A percentile compares a stretch with the other conserved stretches of the same genome.
phyloP scores from a whole-genome alignment of 768 basidiomycete genomes.

The Boletus rubroflammeus region DNA sequence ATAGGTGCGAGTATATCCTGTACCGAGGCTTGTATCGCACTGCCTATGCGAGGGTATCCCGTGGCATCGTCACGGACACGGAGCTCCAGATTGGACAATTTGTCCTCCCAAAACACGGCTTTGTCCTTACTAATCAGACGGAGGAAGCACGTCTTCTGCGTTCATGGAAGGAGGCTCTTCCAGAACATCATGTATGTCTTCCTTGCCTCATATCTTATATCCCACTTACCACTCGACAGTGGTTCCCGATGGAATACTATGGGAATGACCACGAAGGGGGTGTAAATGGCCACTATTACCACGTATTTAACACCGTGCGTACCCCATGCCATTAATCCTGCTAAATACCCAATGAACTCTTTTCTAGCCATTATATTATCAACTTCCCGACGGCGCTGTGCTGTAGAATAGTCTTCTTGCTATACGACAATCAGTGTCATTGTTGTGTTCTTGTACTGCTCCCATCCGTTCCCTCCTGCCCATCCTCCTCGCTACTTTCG shows the following conservation, averaged over 20 bases:
- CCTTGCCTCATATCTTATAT: neutral
- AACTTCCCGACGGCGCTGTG: slow-evolving; percentile 42
- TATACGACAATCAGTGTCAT: slow-evolving; percentile 4
- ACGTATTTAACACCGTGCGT: slow-evolving; percentile 70
- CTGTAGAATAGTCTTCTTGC: slow-evolving; percentile 25
- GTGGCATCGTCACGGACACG: slow-evolving; percentile 84
- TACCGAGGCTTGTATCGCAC: slow-evolving; percentile 79
- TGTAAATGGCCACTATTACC: slow-evolving; percentile 69
- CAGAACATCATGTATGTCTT: slow-evolving; percentile 55
- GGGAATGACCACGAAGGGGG: slow-evolving; percentile 51
- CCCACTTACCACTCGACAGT: slow-evolving; percentile 38
- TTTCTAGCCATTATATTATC: slow-evolving; percentile 50
- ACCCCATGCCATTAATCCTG: neutral
- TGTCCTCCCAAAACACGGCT: slow-evolving; percentile 60
- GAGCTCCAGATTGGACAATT: slow-evolving; percentile 89
- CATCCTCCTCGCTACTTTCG: slow-evolving; percentile 18
- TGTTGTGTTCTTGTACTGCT: slow-evolving; percentile 10
- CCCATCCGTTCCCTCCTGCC: slow-evolving; percentile 18
- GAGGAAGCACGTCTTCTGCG: slow-evolving; percentile 64
- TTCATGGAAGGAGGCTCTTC: slow-evolving; percentile 61
- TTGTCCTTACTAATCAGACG: slow-evolving; percentile 53
- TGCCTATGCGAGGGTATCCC: slow-evolving; percentile 77
- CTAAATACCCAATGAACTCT: neutral
- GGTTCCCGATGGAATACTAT: slow-evolving; percentile 76
- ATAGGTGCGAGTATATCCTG: slow-evolving; percentile 87